Evolutionary conservation across 2,329 filamentous ascomycete species (phyloP), one percentile per base, ranked within the genome.

Genomic region (Colletotrichum graminicola): DNA sequence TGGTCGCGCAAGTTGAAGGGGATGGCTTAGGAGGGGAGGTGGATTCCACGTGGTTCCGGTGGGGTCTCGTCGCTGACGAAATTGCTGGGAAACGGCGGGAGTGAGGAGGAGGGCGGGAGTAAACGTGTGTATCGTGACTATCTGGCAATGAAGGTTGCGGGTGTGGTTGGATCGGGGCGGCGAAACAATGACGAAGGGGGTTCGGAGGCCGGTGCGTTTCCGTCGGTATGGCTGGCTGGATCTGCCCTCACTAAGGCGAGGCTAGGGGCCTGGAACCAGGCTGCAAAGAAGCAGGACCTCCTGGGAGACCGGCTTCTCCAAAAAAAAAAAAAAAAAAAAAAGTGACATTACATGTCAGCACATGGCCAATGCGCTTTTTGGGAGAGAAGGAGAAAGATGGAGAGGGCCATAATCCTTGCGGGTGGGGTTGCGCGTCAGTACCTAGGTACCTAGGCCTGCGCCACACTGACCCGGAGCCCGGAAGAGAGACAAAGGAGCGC

Each of bases 181-280:
- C 69, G 69, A 70, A 70, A 70, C 66, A 70, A 72, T 72, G 69
- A 70, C 69, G 69, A 70, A 62, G 56, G 69, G 43, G 34, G 32
- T 45, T 41, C 23, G 18, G 39, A 18, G 62, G 62, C 62, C 39
- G 62, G 16, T 64, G 52, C 47, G 52, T 43, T 29, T 29, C 57
- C 39, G 10, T 59, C 23, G n/a, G 55, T 56, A 32, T 56, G 32
- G 34, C 52, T 56, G 21, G 32, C 21, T 55, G 11, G 29, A n/a
- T 56, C 59, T 60, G 26, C 29, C n/a, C 29, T 61, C 59, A 26
- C 59, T n/a, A 62, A 51, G 45, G 45, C 59, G 59, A 62, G 59
- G 59, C 59, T 62, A 21, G 59, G 57, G 29, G 29, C 23, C 57
- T 47, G 41, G 52, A 56, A 32, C 32, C 29, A 32, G 52, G 32